phyloP scores from a whole-genome alignment of 2,329 filamentous ascomycete species.

The Xylariaceae sp. region DNA sequence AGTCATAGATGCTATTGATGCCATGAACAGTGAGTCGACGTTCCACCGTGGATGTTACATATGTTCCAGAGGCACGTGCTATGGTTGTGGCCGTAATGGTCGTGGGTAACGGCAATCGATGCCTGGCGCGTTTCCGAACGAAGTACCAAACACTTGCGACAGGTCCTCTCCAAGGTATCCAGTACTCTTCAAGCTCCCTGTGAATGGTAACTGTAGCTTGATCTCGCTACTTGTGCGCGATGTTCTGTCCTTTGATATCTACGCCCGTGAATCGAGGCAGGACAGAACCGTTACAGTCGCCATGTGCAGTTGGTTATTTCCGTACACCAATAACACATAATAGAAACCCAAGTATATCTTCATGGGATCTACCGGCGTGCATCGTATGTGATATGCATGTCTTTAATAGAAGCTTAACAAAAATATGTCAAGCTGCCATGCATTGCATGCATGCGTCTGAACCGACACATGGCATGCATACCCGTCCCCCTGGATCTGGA shows the following conservation, averaged over 20 bases:
- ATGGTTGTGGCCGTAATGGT: neutral
- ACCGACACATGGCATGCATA: neutral
- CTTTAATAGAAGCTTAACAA: neutral
- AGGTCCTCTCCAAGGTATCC: neutral
- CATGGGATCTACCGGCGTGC: neutral
- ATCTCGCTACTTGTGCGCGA: neutral
- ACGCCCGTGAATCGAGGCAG: neutral
- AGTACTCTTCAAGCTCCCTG: neutral
- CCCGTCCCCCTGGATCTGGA: neutral
- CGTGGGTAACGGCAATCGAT: neutral
- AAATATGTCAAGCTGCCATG: neutral
- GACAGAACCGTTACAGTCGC: neutral
- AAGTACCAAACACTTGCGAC: neutral
- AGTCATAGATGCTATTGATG: neutral
- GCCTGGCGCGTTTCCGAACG: neutral
- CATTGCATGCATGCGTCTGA: neutral
- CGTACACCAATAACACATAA: neutral
- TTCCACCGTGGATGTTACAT: slow-evolving; percentile 20
- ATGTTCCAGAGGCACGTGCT: slow-evolving; percentile 21
- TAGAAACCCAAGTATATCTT: neutral
- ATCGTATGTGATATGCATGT: neutral
- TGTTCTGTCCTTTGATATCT: neutral
- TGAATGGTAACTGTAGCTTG: neutral
- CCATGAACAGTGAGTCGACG: slow-evolving; percentile 7
- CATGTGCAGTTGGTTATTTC: neutral